These are phyloP conservation scores for Alternaria rosae DNA, from an alignment of 2,329 filamentous ascomycete genomes.

Conservation along the genomic window DNA sequence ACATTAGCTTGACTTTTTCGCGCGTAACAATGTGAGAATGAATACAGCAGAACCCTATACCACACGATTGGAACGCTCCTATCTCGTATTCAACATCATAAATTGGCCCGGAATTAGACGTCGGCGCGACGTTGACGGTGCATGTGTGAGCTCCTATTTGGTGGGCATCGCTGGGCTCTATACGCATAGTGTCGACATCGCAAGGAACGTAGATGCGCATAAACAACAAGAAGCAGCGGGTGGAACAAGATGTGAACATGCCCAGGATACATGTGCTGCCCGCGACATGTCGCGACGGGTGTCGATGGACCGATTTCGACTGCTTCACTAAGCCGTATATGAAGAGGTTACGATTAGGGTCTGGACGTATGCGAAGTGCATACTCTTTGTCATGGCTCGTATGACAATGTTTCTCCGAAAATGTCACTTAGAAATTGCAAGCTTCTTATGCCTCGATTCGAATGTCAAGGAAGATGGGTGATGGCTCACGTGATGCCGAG, in stretches of 20 bases:
- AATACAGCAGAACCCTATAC: neutral
- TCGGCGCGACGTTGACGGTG: neutral
- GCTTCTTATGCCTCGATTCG: neutral
- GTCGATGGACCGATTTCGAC: neutral
- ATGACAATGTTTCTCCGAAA: too few relatives aligned
- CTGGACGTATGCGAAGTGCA: too few relatives aligned
- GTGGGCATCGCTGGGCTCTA: neutral
- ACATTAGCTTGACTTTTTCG: neutral
- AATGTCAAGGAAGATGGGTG: neutral
- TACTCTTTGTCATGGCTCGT: too few relatives aligned
- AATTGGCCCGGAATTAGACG: too few relatives aligned
- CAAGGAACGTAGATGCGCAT: too few relatives aligned
- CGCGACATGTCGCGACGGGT: too few relatives aligned
- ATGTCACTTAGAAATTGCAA: too few relatives aligned
- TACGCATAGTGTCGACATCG: neutral
- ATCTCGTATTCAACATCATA: neutral
- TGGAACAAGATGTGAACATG: too few relatives aligned
- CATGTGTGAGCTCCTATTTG: neutral
- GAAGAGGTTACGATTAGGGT: neutral
- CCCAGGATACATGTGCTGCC: too few relatives aligned
- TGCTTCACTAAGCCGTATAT: neutral
- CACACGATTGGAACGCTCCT: fast-evolving
- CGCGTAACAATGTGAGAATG: neutral
- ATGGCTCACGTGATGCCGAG: fast-evolving
- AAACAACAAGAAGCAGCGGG: too few relatives aligned